Conservation (phyloP, 495 filamentous ascomycete genomes). For the Xylaria grammica region DNA sequence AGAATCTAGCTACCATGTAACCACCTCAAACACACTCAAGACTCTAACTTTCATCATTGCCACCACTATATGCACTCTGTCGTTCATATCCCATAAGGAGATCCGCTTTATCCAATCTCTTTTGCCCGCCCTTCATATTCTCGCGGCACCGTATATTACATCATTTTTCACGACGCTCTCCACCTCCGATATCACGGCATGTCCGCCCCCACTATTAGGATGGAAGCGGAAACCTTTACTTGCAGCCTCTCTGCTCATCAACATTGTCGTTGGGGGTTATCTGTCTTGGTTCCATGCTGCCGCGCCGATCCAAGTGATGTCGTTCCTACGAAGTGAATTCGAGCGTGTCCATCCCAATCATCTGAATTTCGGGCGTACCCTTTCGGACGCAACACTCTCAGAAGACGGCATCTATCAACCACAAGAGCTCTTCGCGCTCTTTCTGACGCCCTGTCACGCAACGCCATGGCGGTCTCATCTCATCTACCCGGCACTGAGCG, state of each 20-base stretch:
- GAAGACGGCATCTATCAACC: constrained; percentile 10
- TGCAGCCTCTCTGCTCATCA: constrained; percentile 64
- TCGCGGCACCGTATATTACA: constrained; percentile 70
- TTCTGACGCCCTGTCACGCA: constrained; percentile 97
- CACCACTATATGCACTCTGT: constrained; percentile 67
- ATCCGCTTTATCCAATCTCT: constrained; percentile 96
- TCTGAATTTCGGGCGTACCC: constrained; percentile 36
- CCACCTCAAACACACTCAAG: constrained; percentile 50
- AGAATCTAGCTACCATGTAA: constrained; percentile 36
- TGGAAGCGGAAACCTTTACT: constrained; percentile 61
- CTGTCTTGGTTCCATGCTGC: constrained; percentile 77
- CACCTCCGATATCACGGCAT: constrained; percentile 22
- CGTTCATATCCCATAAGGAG: constrained; percentile 92
- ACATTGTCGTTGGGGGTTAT: constrained; percentile 75
- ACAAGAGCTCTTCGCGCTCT: constrained; percentile 70
- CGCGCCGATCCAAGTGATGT: constrained; percentile 72
- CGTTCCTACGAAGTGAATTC: constrained; percentile 75
- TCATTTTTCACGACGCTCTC: constrained; percentile 62
- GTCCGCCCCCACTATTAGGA: constrained; percentile 22
- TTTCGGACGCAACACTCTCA: constrained; percentile 11
- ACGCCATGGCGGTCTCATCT: constrained; percentile 96
- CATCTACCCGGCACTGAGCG: constrained; percentile 71
- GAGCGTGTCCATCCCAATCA: constrained; percentile 53
- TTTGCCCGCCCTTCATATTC: constrained; percentile 80
- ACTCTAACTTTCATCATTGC: constrained; percentile 67